Conservation (phyloP, 306 rosid genomes). For the Ziziphus jujuba region DNA sequence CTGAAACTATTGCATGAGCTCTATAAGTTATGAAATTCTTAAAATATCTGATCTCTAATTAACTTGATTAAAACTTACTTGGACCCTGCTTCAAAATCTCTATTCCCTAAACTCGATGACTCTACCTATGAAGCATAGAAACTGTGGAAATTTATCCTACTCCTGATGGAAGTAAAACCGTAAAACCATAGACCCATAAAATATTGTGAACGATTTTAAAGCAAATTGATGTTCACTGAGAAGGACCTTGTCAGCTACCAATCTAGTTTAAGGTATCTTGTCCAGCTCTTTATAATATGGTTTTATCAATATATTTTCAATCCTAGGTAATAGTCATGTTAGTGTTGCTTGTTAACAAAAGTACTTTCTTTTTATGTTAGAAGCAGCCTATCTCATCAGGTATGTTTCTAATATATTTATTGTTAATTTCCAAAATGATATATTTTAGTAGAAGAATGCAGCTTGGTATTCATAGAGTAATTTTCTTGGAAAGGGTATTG, state of each 20-base stretch:
- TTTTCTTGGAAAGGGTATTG: neutral
- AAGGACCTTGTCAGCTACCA: neutral
- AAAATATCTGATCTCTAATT: no score
- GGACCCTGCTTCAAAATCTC: no score
- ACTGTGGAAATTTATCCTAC: no score
- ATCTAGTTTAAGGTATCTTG: neutral
- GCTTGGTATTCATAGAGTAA: neutral
- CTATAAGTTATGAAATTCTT: no score
- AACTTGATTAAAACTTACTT: no score
- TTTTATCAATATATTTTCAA: slow-evolving; percentile 1
- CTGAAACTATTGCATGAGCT: neutral
- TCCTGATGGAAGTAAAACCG: no score
- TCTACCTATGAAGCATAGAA: no score
- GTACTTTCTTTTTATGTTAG: neutral
- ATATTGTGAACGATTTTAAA: no score
- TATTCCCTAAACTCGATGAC: no score
- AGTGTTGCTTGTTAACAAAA: neutral
- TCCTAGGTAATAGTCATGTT: neutral
- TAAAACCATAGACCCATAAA: no score
- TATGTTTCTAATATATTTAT: neutral
- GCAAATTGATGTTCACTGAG: no score
- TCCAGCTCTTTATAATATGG: neutral
- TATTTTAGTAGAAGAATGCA: neutral
- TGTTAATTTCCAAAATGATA: neutral
- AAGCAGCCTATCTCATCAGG: neutral